phyloP scores from a whole-genome alignment of 192 early-diverging fungal genomes.

The Backusella psychrophila region DNA sequence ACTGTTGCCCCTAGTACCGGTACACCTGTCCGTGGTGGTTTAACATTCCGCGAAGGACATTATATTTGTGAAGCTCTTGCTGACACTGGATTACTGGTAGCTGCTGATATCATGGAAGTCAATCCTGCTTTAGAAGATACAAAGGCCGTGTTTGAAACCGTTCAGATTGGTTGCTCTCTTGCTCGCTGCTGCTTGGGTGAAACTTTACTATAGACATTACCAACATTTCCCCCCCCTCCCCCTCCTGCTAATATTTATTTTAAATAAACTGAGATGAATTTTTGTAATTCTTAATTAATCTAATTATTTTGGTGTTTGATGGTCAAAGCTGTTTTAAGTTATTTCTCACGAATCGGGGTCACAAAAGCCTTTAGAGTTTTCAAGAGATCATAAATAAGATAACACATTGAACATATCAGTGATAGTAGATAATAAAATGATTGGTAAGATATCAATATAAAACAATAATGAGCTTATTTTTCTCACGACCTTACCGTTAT shows the following conservation, averaged over 20 bases:
- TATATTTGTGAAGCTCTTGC: conserved; percentile 92
- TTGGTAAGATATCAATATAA: neutral
- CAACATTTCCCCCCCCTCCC: neutral
- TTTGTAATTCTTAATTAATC: neutral
- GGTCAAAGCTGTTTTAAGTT: neutral
- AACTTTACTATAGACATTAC: conserved; percentile 58
- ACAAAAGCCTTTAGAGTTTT: neutral
- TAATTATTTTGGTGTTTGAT: neutral
- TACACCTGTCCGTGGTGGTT: conserved; percentile 92
- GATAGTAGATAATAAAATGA: neutral
- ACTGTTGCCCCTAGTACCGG: conserved; percentile 94
- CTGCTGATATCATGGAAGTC: conserved; percentile 94
- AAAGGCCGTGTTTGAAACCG: conserved; percentile 74
- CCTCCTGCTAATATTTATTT: neutral
- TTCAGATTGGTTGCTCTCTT: conserved; percentile 89
- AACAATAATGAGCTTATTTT: neutral
- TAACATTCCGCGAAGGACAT: conserved; percentile 96
- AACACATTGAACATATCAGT: neutral
- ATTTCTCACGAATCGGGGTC: neutral
- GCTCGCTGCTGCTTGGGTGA: conserved; percentile 86
- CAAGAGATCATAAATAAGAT: neutral
- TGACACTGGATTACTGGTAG: conserved; percentile 85
- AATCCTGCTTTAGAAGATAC: conserved; percentile 85
- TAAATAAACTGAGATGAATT: neutral
- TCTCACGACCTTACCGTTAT: neutral